phyloP scores from a whole-genome alignment of 73 alveolate species.

The Tetrahymena malaccensis region DNA sequence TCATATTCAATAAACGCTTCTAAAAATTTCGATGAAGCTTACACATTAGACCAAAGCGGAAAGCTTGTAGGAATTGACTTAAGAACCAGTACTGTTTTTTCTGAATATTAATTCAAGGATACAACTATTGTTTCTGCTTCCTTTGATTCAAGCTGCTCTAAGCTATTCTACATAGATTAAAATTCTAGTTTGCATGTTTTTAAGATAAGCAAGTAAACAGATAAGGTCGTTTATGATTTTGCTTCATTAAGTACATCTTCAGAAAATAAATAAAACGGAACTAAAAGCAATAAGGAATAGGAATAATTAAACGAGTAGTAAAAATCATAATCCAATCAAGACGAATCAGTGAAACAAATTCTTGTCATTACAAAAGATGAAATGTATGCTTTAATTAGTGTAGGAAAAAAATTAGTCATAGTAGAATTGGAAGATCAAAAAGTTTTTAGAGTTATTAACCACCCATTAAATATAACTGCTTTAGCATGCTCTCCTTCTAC shows the following conservation, averaged over 20 bases:
- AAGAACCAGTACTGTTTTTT: not conserved
- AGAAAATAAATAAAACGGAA: not conserved
- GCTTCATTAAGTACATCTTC: not conserved
- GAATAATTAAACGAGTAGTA: not conserved
- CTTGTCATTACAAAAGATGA: not conserved
- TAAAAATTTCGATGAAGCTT: not conserved
- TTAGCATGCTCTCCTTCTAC: not conserved
- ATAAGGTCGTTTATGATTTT: not conserved
- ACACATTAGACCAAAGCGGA: not conserved
- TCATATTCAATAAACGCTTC: not conserved
- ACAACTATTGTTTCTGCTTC: not conserved
- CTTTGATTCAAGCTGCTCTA: not conserved
- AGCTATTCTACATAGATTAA: not conserved
- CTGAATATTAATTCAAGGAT: not conserved
- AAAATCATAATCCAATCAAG: not conserved
- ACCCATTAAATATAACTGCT: not conserved
- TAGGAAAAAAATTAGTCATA: not conserved
- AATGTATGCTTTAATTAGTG: not conserved
- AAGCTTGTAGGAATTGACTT: not conserved
- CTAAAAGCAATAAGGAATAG: not conserved
- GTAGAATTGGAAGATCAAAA: not conserved
- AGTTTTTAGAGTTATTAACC: not conserved
- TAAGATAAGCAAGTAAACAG: not conserved
- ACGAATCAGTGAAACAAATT: not conserved
- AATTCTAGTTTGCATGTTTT: not conserved